Evolutionary conservation across 495 filamentous ascomycete species (phyloP).

Genomic region (Trichoderma virens): DNA sequence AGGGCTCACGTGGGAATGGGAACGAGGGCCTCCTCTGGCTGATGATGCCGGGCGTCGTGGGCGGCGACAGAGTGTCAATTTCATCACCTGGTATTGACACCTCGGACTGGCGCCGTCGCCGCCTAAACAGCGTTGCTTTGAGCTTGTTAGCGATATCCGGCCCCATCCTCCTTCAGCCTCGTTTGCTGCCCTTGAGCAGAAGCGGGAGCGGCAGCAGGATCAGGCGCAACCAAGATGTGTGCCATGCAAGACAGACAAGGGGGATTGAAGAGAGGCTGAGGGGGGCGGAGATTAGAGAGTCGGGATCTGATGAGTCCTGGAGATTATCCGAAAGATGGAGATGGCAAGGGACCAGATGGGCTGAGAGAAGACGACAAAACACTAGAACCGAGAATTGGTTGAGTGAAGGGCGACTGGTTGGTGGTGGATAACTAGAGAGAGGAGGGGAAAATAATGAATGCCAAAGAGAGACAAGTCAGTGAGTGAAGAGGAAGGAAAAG

Average conservation of each 20-base stretch:
- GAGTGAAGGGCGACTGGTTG: background rate
- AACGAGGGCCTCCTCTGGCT: background rate
- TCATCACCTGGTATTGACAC: background rate
- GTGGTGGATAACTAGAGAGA: background rate
- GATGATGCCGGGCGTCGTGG: background rate
- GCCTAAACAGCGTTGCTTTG: background rate
- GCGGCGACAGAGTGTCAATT: background rate
- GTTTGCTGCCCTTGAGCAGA: constrained; percentile 1
- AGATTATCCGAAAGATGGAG: background rate
- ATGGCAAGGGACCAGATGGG: background rate
- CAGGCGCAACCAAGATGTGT: background rate
- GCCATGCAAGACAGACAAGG: constrained; percentile 3
- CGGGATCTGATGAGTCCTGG: background rate
- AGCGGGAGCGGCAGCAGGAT: background rate
- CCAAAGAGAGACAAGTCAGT: background rate
- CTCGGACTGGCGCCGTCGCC: background rate
- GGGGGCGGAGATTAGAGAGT: background rate
- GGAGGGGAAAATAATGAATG: background rate
- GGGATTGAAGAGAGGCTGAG: background rate
- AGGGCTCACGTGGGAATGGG: constrained; percentile 3
- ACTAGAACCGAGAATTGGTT: background rate
- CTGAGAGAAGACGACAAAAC: background rate
- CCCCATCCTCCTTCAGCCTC: constrained; percentile 5
- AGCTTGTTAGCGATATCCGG: constrained; percentile 7
- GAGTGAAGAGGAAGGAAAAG: background rate